These are phyloP conservation scores for Lactarius hengduanensis DNA, from an alignment of 768 basidiomycete species.

Conservation along the genomic window DNA sequence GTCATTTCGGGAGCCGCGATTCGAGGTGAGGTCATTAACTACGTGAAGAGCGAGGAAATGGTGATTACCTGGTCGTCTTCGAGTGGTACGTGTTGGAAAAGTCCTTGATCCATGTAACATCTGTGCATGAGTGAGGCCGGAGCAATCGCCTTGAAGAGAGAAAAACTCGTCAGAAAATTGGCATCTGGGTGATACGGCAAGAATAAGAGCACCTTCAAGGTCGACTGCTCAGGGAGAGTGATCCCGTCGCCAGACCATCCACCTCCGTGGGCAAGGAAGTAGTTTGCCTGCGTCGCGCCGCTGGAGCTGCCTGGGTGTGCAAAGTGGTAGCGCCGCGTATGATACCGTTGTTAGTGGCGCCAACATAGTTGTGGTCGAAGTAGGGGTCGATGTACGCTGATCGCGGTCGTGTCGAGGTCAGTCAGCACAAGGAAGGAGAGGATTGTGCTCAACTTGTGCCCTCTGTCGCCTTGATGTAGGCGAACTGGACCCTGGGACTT, in stretches of 20 bases:
- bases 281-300: constrained; percentile 59
- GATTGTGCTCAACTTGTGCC: constrained; percentile 41
- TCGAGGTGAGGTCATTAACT: neutral
- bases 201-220: constrained; percentile 6
- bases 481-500: constrained; percentile 54
- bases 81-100: constrained; percentile 57
- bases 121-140: constrained; percentile 47
- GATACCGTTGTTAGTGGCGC: constrained; percentile 53
- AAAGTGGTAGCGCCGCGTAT: constrained; percentile 65
- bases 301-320: constrained; percentile 52
- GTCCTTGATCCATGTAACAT: constrained; percentile 62
- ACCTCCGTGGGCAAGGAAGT: constrained; percentile 48
- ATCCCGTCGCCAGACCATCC: constrained; percentile 11
- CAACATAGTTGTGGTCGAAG: constrained; percentile 52
- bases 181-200: too few relatives aligned
- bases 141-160: constrained; percentile 49
- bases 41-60: neutral
- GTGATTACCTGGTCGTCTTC: constrained; percentile 44
- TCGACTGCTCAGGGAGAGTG: constrained; percentile 5
- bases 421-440: neutral
- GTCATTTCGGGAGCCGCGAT: constrained; percentile 28
- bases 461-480: constrained; percentile 69
- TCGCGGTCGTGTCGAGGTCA: constrained; percentile 24
- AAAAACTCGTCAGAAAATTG: neutral
- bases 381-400: constrained; percentile 41